Evolutionary conservation across 2,329 filamentous ascomycete species (phyloP).

Genomic region (Pseudocercospora fijiensis): DNA sequence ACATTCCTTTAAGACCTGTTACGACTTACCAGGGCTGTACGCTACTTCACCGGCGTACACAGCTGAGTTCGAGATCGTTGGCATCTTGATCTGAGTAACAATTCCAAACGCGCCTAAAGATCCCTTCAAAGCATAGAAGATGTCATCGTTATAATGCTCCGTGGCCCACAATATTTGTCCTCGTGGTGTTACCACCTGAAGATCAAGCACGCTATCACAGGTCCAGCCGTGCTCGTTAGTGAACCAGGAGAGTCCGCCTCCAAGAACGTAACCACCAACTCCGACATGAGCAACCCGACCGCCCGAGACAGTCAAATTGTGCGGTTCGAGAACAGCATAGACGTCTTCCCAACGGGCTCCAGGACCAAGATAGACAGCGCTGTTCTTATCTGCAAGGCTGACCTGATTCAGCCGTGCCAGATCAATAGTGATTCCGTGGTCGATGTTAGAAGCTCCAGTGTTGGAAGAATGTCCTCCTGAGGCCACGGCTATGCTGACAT

Average conservation of each 20-base stretch:
- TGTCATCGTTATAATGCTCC: constrained; percentile 24
- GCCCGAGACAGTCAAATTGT: constrained; percentile 46
- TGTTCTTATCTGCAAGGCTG: constrained; percentile 6
- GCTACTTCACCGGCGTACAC: constrained; percentile 31
- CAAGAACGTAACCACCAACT: constrained; percentile 48
- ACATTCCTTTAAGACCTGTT: not conserved
- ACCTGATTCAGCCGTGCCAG: constrained; percentile 24
- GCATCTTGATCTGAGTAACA: constrained; percentile 31
- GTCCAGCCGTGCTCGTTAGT: constrained; percentile 51
- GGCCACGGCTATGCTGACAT: constrained; percentile 29
- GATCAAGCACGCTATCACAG: constrained; percentile 38
- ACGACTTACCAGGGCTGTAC: constrained; percentile 14
- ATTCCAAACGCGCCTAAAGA: constrained; percentile 29
- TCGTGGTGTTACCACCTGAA: constrained; percentile 30
- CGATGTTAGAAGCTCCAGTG: constrained; percentile 29
- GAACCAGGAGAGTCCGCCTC: constrained; percentile 52
- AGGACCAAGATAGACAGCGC: constrained; percentile 19
- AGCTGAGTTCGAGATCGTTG: constrained; percentile 24
- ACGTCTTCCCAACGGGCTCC: constrained; percentile 35
- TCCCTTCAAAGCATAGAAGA: constrained; percentile 34
- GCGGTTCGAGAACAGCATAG: constrained; percentile 42
- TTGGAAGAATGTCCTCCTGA: constrained; percentile 33
- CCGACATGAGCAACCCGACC: constrained; percentile 48
- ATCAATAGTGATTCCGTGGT: constrained; percentile 33
- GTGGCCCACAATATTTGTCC: constrained; percentile 27